These are phyloP conservation scores for Kodamaea suecica DNA, from an alignment of 1,139 yeast genomes.

Conservation along the genomic window DNA sequence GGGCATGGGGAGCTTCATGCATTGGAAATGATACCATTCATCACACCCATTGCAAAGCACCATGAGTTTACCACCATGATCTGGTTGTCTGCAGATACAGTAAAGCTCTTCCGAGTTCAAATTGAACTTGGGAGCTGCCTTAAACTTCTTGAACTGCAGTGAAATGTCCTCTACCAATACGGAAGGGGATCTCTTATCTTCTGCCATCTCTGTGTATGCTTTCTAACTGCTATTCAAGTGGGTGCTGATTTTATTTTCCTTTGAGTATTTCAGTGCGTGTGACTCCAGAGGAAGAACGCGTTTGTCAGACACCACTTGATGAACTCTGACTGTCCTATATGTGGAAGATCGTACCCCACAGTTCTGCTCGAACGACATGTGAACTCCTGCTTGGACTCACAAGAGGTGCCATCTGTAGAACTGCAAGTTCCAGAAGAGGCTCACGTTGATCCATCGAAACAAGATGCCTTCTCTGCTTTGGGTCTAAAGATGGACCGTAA, in stretches of 20 bases:
- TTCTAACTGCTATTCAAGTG: no score
- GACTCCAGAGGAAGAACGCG: no score
- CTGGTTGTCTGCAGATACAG: slow-evolving; percentile 79
- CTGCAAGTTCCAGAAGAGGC: neutral
- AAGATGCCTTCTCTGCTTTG: slow-evolving; percentile 27
- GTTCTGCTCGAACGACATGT: slow-evolving; percentile 39
- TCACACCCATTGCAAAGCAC: slow-evolving; percentile 94
- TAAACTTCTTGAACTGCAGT: slow-evolving; percentile 44
- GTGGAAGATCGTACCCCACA: slow-evolving; percentile 24
- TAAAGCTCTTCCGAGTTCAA: slow-evolving; percentile 60
- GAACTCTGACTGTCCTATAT: slow-evolving; percentile 35
- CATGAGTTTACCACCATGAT: slow-evolving; percentile 76
- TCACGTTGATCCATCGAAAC: slow-evolving; percentile 2
- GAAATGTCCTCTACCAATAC: slow-evolving; percentile 36
- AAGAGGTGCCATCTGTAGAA: slow-evolving; percentile 10
- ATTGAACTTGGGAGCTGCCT: slow-evolving; percentile 43
- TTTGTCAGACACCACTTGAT: no score
- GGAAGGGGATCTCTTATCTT: neutral
- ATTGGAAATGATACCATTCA: slow-evolving; percentile 88
- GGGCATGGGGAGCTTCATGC: slow-evolving; percentile 59
- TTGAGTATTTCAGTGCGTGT: no score
- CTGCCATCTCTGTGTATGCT: no score
- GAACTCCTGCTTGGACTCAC: slow-evolving; percentile 34
- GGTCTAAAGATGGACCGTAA: slow-evolving; percentile 30
- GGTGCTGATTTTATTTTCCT: no score